Conservation (phyloP, 2,329 filamentous ascomycete species). For the Ascochyta koolunga region DNA sequence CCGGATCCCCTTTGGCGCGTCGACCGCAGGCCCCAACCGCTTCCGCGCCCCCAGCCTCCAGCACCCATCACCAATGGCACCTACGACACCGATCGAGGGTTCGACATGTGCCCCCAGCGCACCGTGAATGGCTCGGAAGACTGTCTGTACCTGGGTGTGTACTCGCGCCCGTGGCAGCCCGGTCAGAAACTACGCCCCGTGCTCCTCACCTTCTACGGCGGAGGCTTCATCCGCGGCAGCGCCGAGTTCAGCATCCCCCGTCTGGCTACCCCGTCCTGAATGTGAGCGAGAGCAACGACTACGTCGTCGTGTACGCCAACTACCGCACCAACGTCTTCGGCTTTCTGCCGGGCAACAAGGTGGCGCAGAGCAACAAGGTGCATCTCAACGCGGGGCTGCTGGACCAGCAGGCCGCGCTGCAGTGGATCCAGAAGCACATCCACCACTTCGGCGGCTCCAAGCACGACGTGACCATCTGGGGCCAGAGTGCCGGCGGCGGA, state of each 20-base stretch:
- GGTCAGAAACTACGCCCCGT: slow-evolving; percentile 58
- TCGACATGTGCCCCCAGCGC: slow-evolving; percentile 65
- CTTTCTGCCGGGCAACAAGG: slow-evolving; percentile 58
- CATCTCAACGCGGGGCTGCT: slow-evolving; percentile 61
- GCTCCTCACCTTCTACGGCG: slow-evolving; percentile 66
- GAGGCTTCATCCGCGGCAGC: slow-evolving; percentile 65
- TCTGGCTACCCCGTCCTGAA: slow-evolving; percentile 65
- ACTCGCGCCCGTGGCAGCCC: slow-evolving; percentile 62
- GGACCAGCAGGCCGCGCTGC: slow-evolving; percentile 59
- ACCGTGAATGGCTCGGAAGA: slow-evolving; percentile 64
- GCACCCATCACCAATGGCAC: slow-evolving; percentile 53
- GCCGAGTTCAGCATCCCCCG: slow-evolving; percentile 63
- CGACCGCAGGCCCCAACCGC: slow-evolving; percentile 63
- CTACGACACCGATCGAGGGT: slow-evolving; percentile 62
- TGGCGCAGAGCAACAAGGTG: slow-evolving; percentile 51
- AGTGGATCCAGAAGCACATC: slow-evolving; percentile 62
- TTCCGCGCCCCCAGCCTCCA: slow-evolving; percentile 66
- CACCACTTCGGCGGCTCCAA: slow-evolving; percentile 61
- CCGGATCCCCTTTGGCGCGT: slow-evolving; percentile 66
- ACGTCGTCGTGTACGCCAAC: slow-evolving; percentile 60
- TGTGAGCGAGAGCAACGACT: slow-evolving; percentile 58
- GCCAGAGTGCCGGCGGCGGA: slow-evolving; percentile 63
- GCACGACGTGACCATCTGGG: slow-evolving; percentile 59
- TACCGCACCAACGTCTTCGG: slow-evolving; percentile 65
- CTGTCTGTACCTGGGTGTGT: slow-evolving; percentile 66